Evolutionary conservation across 345 rosid species (phyloP), one percentile per base, ranked within the genome.

Genomic region (Odontarrhena argentea): DNA sequence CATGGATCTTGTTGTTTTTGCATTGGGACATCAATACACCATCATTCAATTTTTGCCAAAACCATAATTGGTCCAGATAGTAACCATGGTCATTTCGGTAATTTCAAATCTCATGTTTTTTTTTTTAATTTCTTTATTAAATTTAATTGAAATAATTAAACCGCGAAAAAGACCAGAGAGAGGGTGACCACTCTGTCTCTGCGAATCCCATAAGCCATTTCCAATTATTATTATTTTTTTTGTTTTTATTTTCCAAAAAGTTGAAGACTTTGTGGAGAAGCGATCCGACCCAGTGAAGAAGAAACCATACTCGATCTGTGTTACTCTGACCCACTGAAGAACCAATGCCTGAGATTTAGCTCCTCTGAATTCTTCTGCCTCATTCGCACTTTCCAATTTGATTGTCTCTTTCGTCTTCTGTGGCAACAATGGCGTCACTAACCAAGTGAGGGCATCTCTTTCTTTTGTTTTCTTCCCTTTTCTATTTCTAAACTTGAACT

Each of bases 231-330:
- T n/a, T n/a, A 13, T 9, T 36, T 8, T 11, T 9, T 1, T 60
- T 43, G 49, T 13, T 41, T 55, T 7, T 30, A 26, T 13, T 57
- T 8, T 30, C 2, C 18, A 51, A 60, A 49, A 62, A 61, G 69
- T 37, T 70, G 3, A 70, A 70, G 62, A 70, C 75, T 70, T 70
- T 70, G 43, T 70, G 50, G 63, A 63, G 75, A 62, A 70, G 74
- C 74, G 45, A 70, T 70, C 74, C 56, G 28, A 70, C 55, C 32
- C 68, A 63, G 32, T 53, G 61, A 53, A 70, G 74, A 62, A 46
- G 55, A 44, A 44, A 60, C 53, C 63, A 61, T 28, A 54, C 35
- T 63, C 75, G 75, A 70, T 70, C 56, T 70, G 62, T 26, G 55
- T 62, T 55, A 53, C 48, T 52, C 28, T 69, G 53, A 49, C 63